Conservation (phyloP, 2,329 filamentous ascomycete species). For the Metarhizium sp. region DNA sequence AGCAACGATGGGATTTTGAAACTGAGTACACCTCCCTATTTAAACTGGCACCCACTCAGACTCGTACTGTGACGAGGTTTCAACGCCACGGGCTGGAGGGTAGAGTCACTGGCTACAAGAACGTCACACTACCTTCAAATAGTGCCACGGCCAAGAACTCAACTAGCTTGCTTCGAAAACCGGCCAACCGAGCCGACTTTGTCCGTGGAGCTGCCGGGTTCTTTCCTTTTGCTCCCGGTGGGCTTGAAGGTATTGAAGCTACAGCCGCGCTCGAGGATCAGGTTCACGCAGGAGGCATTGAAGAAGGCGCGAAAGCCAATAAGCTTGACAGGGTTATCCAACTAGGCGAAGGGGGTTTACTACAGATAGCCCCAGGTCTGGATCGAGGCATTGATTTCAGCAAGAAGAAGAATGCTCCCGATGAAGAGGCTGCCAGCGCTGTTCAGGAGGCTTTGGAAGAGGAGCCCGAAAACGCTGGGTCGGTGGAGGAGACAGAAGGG, state of each 20-base stretch:
- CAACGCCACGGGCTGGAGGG: constrained; percentile 86
- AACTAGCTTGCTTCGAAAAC: constrained; percentile 78
- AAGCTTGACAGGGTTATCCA: constrained; percentile 81
- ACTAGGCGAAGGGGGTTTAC: constrained; percentile 68
- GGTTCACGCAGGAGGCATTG: constrained; percentile 42
- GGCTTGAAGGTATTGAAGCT: constrained; percentile 77
- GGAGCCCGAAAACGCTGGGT: constrained; percentile 33
- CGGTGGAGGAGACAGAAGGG: constrained; percentile 19
- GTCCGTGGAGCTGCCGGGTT: constrained; percentile 88
- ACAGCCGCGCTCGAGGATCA: constrained; percentile 78
- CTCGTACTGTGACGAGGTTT: constrained; percentile 89
- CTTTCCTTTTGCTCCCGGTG: constrained; percentile 88
- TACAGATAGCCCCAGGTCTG: constrained; percentile 78
- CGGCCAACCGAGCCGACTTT: constrained; percentile 79
- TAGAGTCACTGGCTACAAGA: constrained; percentile 84
- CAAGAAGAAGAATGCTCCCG: constrained; percentile 45
- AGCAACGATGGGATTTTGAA: constrained; percentile 80
- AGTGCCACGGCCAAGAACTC: constrained; percentile 93
- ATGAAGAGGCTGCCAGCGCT: constrained; percentile 56
- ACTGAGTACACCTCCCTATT: constrained; percentile 79
- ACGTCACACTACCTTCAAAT: constrained; percentile 83
- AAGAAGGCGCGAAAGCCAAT: constrained; percentile 34
- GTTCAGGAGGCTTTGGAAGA: constrained; percentile 54
- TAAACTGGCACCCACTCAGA: constrained; percentile 80
- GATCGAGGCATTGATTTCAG: constrained; percentile 65